Evolutionary conservation across 2,329 filamentous ascomycete genomes (phyloP), one percentile per base, ranked within the genome.

Genomic region (Didymella keratinophila): DNA sequence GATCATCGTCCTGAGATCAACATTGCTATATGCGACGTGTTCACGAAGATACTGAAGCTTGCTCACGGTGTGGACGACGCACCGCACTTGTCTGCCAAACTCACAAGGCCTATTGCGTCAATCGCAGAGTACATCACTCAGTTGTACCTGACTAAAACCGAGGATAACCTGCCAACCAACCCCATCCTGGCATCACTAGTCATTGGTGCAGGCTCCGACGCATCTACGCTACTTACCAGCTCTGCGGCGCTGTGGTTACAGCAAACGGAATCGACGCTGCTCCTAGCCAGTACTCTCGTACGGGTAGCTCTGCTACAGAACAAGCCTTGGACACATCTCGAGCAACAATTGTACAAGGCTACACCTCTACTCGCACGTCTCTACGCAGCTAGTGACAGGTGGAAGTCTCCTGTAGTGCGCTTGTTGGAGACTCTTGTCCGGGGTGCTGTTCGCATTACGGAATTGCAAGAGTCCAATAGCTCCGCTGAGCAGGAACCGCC

Each of bases 301-400:
- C 86, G 88, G 59, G 84, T 90, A 44, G 86, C 90, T 8, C 86
- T 86, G 62, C 81, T 89, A 43, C 80, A 89, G 23, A 84, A 87
- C 39, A 83, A 82, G 45, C 82, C 88, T 16, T 85, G 86, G 14
- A 86, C 86, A 44, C 84, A 87, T 53, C 81, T 96, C 8, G 90
- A 96, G 73, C 84, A 84, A 9, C 90, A 93, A 66, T 79, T 97
- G 1, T 96, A 96, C 79, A 92, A 93, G 72, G 86, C 87, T 18
- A 87, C 90, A 1, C 90, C 91, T 1, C 81, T 94, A 34, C 79
- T 97, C 28, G 89, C 91, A 32, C 87, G 92, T 48, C 79, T 96
- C 1, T 94, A 91, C 72, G 90, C 89, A 2, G 83, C 86, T 1
- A 85, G 88, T 61, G 86, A 90, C 60, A 76, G 79, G 8, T 92